Base-by-base conservation (phyloP, 2,329 filamentous ascomycete species). In the Aspergillus nomiae region DNA sequence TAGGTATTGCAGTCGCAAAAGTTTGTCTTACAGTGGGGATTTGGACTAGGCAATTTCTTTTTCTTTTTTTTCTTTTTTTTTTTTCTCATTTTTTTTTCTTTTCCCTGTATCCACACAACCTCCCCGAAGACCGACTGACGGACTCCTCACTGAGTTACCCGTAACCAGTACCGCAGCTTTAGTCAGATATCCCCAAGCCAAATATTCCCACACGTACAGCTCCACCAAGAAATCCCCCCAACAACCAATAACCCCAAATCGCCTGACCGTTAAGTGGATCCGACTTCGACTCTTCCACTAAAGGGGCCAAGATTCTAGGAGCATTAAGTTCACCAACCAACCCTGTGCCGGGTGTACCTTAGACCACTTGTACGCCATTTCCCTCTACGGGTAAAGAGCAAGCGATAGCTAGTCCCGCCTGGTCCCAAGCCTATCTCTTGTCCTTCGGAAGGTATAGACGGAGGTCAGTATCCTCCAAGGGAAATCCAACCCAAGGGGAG, bases 1-100 rank as follows among this genome's bases (percentile, higher is more conserved):
- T 48, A 59, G 12, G 57, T 55, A 51, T 38, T 60, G 58, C 58
- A 60, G 50, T 60, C 51, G 38, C 58, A 53, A 60, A 60, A 55
- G 26, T 38, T 55, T 34, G 57, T 51, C 57, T 30, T 59, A 16
- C 45, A 50, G 43, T 51, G 45, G 57, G 24, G 41, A 26, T 28
- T 59, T 51, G 30, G 34, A 32, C 38, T 43, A 34, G 16, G 28
- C 12, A n/a, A 24, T 28, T 32, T 34, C 21, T 12, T 51, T 6
- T 24, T 16, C 14, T 48, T 48, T 14, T 9, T 48, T 48, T 48
- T 14, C 3, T 48, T 48, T 24, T 6, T 26, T 48, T 48, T 28
- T 16, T 48, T 51, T 48, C 2, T 11, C 7, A 9, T 34, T 0
- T 9, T 6, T 28, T 28, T 28, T 28, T 28, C 21, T 51, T 21